Evolutionary conservation across 805 yeast genomes (phyloP), one percentile per base, ranked within the genome.

Genomic region (Kregervanrija delftensis): DNA sequence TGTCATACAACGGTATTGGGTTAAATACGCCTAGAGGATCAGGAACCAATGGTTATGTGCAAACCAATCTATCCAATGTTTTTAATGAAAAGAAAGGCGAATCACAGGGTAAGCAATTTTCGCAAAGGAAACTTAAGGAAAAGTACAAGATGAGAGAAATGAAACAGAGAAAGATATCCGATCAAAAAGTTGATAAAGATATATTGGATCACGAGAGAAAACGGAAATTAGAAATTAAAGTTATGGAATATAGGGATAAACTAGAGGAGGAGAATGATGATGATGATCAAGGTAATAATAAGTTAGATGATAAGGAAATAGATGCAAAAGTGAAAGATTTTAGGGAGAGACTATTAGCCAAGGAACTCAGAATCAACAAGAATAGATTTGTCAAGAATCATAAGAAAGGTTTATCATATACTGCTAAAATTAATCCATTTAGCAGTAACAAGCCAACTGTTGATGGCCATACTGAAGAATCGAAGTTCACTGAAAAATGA

Each of bases 21-120:
- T 62, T 79, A 16, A 69, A 68, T 36, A 72, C 77, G 0, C 76
- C 82, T 0, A 64, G 81, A 50, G 86, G 86, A 0, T 68, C 83
- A 0, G 80, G 82, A 0, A 80, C 86, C 0, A 78, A 82, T 17
- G 86, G 86, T 0, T 69, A 70, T 51, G 71, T 80, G 2, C 82
- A 79, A 52, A 66, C 69, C 49, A 79, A 68, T 50, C 55, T 60
- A 1, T 58, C 71, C 0, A 50, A 57, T 13, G 32, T 51, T 4
- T 53, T 58, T 28, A 55, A 51, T 34, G 47, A 47, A 28, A 46
- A 47, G 14, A 57, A 56, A 12, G 58, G 51, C 17, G 58, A 55
- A 31, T 51, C 59, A 4, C 57, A 65, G 3, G 63, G 64, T 2
- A 69, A 72, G 8, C 69, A 65, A 22, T 73, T 58, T 51, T 53